A percentile compares a stretch with the other conserved stretches of the same genome.
These are phyloP conservation scores for Marsdenia floribunda DNA, from an alignment of 257 asterid genomes.

Conservation along the genomic window DNA sequence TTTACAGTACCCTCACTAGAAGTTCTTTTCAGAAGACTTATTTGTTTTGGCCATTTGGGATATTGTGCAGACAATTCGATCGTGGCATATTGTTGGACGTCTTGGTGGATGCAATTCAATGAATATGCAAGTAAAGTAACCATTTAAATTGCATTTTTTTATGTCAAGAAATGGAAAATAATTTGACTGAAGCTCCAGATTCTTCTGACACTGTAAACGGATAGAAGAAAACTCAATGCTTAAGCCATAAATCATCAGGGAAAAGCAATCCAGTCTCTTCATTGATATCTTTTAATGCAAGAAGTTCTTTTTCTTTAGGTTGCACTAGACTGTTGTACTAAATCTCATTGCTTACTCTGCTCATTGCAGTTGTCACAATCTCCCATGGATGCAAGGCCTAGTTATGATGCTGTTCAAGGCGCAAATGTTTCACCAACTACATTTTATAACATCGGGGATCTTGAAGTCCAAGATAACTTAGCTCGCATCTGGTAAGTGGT, in stretches of 20 bases:
- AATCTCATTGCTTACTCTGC: constrained; percentile 5
- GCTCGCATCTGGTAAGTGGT: constrained; percentile 75
- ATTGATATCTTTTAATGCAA: neutral
- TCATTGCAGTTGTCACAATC: constrained; percentile 68
- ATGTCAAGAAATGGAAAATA: neutral
- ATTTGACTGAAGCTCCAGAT: neutral
- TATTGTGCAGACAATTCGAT: constrained; percentile 60
- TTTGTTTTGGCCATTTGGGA: constrained; percentile 18
- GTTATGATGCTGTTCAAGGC: constrained; percentile 80
- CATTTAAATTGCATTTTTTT: neutral
- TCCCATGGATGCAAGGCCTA: constrained; percentile 66
- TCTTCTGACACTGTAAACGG: neutral
- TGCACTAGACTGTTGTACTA: neutral
- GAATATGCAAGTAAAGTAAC: constrained; percentile 79
- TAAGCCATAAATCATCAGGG: neutral
- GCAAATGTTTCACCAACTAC: constrained; percentile 77
- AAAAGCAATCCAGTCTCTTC: neutral
- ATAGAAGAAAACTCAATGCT: neutral
- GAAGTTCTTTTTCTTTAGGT: neutral
- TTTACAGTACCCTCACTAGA: neutral
- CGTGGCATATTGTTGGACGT: constrained; percentile 97
- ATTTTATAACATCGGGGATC: constrained; percentile 92
- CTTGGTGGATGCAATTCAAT: constrained; percentile 95
- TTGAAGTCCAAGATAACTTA: constrained; percentile 82
- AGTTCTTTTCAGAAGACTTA: constrained; percentile 9